Evolutionary conservation across 768 basidiomycete genomes (phyloP).

Genomic region (Austroboletus eburneus): DNA sequence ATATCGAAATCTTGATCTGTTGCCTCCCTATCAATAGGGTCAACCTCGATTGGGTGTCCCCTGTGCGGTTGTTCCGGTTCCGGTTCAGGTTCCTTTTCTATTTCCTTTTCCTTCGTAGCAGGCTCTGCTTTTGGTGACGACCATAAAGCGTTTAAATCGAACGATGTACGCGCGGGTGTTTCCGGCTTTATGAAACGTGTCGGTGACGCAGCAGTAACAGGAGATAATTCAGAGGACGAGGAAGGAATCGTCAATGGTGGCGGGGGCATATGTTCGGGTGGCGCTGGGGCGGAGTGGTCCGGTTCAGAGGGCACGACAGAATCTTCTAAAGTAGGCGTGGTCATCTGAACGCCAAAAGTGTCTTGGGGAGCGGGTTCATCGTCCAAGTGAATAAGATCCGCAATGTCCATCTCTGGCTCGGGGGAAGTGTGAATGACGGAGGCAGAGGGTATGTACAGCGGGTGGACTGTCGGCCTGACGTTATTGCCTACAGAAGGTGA

Average conservation of each 20-base stretch:
- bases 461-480: slow-evolving; percentile 28
- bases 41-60: slow-evolving; percentile 45
- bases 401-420: slow-evolving; percentile 68
- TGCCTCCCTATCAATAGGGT: slow-evolving; percentile 36
- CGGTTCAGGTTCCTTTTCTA: slow-evolving; percentile 24
- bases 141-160: slow-evolving; percentile 75
- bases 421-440: slow-evolving; percentile 37
- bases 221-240: slow-evolving; percentile 32
- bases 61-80: slow-evolving; percentile 33
- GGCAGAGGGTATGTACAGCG: slow-evolving; percentile 33
- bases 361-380: slow-evolving; percentile 48
- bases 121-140: slow-evolving; percentile 40
- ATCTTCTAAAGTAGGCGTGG: slow-evolving; percentile 15
- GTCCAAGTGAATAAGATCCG: slow-evolving; percentile 75
- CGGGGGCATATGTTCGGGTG: slow-evolving; percentile 19
- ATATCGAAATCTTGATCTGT: slow-evolving; percentile 86
- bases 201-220: slow-evolving; percentile 21
- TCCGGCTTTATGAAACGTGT: slow-evolving; percentile 37
- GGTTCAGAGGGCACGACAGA: slow-evolving; percentile 5
- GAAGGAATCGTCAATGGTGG: slow-evolving; percentile 46
- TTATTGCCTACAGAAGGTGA: slow-evolving; percentile 22
- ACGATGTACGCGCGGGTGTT: slow-evolving; percentile 47
- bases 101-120: slow-evolving; percentile 13
- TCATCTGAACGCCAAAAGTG: slow-evolving; percentile 17
- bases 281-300: slow-evolving; percentile 7